phyloP scores from a whole-genome alignment of 257 asterid species.

The Agastache rugosa region DNA sequence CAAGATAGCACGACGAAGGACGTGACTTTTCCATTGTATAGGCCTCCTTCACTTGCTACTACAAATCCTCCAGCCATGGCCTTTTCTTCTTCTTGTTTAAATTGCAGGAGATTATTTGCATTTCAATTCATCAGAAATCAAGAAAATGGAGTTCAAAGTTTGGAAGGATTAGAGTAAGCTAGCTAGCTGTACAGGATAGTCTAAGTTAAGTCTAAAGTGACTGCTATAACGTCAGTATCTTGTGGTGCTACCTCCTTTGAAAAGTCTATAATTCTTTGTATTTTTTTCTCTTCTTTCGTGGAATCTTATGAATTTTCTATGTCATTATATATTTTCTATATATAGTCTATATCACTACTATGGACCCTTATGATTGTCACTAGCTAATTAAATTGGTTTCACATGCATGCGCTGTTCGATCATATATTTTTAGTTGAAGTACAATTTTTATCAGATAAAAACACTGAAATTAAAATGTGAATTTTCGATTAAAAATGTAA shows the following conservation, averaged over 20 bases:
- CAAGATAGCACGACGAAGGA: slow-evolving; percentile 66
- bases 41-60: slow-evolving; percentile 38
- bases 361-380: neutral
- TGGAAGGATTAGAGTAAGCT: slow-evolving; percentile 18
- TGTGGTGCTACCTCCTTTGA: slow-evolving; percentile 30
- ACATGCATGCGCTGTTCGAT: neutral
- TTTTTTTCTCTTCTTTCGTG: slow-evolving; percentile 11
- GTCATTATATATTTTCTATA: neutral
- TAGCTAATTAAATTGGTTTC: neutral
- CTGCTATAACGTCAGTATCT: slow-evolving; percentile 21
- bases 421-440: no score
- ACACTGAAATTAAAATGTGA: no score
- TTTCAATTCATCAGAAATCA: neutral
- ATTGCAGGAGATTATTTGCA: neutral
- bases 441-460: no score
- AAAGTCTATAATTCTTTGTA: neutral
- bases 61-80: slow-evolving; percentile 62
- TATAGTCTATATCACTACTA: neutral
- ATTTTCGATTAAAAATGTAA: no score
- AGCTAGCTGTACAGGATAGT: neutral
- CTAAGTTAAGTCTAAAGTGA: slow-evolving; percentile 22
- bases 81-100: neutral
- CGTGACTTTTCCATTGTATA: slow-evolving; percentile 69
- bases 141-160: neutral
- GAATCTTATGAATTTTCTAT: slow-evolving; percentile 10